A percentile compares a stretch with the other conserved stretches of the same genome.
Conservation (phyloP, 2,329 filamentous ascomycete genomes). For the Arthrobotrys musiformis region DNA sequence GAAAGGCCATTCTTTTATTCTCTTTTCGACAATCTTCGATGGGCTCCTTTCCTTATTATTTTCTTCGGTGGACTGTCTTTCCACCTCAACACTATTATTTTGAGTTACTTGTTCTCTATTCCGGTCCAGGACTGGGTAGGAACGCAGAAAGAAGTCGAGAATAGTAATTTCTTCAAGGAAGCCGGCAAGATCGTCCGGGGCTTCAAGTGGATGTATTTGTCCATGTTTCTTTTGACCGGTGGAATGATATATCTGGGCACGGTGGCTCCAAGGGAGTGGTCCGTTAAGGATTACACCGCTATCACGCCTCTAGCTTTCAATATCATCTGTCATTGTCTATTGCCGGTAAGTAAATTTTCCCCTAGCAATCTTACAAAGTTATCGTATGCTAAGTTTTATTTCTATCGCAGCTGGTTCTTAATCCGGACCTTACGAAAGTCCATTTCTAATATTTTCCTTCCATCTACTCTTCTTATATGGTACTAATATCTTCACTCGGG, state of each 20-base stretch:
- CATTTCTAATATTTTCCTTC: constrained; percentile 11
- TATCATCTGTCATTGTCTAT: constrained; percentile 69
- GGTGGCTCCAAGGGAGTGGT: constrained; percentile 65
- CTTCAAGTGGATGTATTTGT: constrained; percentile 56
- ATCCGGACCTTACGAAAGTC: constrained; percentile 41
- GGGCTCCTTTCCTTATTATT: constrained; percentile 69
- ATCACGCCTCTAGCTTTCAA: constrained; percentile 70
- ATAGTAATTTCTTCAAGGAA: constrained; percentile 42
- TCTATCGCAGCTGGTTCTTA: constrained; percentile 26
- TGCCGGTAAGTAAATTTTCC: constrained; percentile 65
- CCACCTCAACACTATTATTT: constrained; percentile 64
- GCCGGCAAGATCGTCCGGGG: constrained; percentile 23
- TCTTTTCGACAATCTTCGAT: constrained; percentile 71
- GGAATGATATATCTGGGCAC: constrained; percentile 60
- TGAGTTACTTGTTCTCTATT: constrained; percentile 64
- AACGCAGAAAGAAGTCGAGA: constrained; percentile 54
- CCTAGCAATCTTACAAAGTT: neutral
- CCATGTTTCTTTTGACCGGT: constrained; percentile 57
- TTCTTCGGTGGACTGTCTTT: constrained; percentile 65
- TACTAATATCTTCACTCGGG: neutral
- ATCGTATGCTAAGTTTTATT: neutral
- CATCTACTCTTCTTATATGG: neutral
- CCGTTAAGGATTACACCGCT: constrained; percentile 69
- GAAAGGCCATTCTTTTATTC: constrained; percentile 67
- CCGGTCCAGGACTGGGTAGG: constrained; percentile 62